Evolutionary conservation across 73 alveolate genomes (phyloP).

Genomic region (Breviolum minutum): DNA sequence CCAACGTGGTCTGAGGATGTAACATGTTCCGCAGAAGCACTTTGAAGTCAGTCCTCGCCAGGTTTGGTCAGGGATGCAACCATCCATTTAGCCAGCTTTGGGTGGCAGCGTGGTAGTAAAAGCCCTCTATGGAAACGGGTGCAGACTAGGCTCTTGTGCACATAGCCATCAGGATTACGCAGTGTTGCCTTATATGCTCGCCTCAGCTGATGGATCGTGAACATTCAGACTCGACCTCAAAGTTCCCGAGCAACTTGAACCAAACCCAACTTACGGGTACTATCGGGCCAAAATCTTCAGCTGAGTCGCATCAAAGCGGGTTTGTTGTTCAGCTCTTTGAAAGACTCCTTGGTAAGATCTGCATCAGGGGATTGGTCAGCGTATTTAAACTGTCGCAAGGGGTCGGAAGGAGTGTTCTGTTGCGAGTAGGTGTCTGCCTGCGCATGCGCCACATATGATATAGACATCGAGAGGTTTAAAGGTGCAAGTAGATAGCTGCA

Average conservation of each 20-base stretch:
- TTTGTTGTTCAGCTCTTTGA: slow-evolving; percentile 75
- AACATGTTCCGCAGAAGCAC: slow-evolving; percentile 75
- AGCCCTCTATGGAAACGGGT: background rate
- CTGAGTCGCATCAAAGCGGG: slow-evolving; percentile 65
- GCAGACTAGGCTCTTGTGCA: slow-evolving; percentile 58
- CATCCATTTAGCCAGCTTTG: background rate
- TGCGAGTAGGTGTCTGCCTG: too few relatives aligned
- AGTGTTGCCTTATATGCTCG: slow-evolving; percentile 71
- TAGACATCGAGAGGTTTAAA: too few relatives aligned
- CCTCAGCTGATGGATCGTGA: slow-evolving; percentile 3
- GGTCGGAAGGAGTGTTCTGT: too few relatives aligned
- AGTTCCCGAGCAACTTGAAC: background rate
- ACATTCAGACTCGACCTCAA: background rate
- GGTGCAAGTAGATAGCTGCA: too few relatives aligned
- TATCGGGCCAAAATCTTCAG: background rate
- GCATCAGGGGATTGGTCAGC: too few relatives aligned
- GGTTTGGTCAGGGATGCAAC: background rate
- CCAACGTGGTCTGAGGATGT: background rate
- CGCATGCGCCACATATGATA: too few relatives aligned
- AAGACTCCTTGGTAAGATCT: slow-evolving; percentile 14
- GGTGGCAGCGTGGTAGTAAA: background rate
- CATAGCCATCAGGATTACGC: slow-evolving; percentile 92
- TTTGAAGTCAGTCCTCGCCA: slow-evolving; percentile 42
- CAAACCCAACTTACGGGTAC: background rate
- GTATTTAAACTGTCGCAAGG: too few relatives aligned